These are phyloP conservation scores for Lycium barbarum DNA, from an alignment of 257 asterid species.

Conservation along the genomic window DNA sequence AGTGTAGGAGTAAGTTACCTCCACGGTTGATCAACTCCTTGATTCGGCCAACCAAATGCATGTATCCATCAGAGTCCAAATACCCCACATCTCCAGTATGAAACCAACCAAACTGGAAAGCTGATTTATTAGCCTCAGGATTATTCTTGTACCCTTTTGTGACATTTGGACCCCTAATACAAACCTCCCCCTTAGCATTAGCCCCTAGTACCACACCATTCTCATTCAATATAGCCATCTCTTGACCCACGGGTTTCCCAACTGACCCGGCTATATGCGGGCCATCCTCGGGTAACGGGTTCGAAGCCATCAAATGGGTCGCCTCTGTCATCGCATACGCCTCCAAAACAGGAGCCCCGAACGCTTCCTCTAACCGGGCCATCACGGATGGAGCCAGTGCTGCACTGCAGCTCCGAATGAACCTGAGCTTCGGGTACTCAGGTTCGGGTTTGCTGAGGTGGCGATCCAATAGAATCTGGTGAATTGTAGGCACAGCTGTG, in stretches of 20 bases:
- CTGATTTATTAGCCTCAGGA: constrained; percentile 81
- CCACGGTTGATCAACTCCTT: constrained; percentile 94
- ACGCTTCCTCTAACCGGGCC: constrained; percentile 86
- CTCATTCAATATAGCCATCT: constrained; percentile 81
- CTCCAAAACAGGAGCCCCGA: constrained; percentile 83
- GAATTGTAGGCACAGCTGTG: constrained; percentile 97
- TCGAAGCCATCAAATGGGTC: constrained; percentile 84
- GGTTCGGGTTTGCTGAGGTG: constrained; percentile 71
- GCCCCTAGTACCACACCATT: constrained; percentile 66
- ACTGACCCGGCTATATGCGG: constrained; percentile 84
- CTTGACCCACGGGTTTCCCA: constrained; percentile 91
- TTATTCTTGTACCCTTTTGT: constrained; percentile 87
- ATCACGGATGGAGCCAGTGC: constrained; percentile 87
- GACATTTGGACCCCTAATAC: constrained; percentile 89
- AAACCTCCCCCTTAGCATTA: constrained; percentile 73
- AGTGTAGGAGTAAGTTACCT: constrained; percentile 53
- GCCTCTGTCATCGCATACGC: constrained; percentile 99
- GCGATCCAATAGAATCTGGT: constrained; percentile 88
- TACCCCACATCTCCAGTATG: constrained; percentile 86
- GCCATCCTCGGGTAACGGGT: constrained; percentile 83
- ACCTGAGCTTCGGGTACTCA: constrained; percentile 80
- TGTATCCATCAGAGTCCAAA: constrained; percentile 76
- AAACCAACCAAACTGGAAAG: constrained; percentile 85
- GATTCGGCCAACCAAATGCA: constrained; percentile 94
- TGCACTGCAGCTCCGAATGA: constrained; percentile 97